Base-by-base conservation (phyloP, 352 stramenopile species). In the Phytophthora cryptogea region DNA sequence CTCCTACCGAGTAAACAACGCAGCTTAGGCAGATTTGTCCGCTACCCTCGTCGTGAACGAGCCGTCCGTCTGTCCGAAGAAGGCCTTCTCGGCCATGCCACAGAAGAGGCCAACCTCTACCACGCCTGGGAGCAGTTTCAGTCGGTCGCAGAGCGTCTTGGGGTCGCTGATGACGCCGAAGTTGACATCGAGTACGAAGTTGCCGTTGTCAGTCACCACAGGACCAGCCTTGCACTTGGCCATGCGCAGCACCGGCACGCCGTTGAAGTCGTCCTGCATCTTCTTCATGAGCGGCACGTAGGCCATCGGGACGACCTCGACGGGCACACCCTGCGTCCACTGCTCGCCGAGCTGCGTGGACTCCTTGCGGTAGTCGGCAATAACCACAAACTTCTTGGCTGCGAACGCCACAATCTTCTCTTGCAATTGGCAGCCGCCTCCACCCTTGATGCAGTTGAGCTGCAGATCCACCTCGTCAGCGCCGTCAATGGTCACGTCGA, bases 401-500 rank as follows among this genome's bases (percentile, higher is more conserved):
- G 89, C 94, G 45, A 97, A 89, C 31, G 91, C 89, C 33, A 97
- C 89, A 52, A 97, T 96, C 74, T 97, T 97, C 75, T 98, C 93
- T 65, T 97, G 90, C 49, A 97, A 67, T 60, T 99, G 85, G 53
- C 97, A 98, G 50, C 87, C 97, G 59, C 97, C 97, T 32, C 97
- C 96, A 44, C 97, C 97, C 77, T 99, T 99, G 54, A 99, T 98
- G 67, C 98, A 95, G 78, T 99, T 99, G 44, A 99, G 83, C 54
- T 96, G 83, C n/a, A 72, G 47, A 70, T 99, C 97, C 47, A 99
- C 97, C 70, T 99, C 95, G 76, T 99, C 97, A 11, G 97, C 97
- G 42, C 97, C 97, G 81, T 99, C 97, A 69, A 99, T 99, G 32
- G 97, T 97, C 59, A 99, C 96, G 80, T 99, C 97, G 42, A 99